Conservation (phyloP, 2,329 filamentous ascomycete species). For the Ophiognomonia clavigignenti-juglandacearum region DNA sequence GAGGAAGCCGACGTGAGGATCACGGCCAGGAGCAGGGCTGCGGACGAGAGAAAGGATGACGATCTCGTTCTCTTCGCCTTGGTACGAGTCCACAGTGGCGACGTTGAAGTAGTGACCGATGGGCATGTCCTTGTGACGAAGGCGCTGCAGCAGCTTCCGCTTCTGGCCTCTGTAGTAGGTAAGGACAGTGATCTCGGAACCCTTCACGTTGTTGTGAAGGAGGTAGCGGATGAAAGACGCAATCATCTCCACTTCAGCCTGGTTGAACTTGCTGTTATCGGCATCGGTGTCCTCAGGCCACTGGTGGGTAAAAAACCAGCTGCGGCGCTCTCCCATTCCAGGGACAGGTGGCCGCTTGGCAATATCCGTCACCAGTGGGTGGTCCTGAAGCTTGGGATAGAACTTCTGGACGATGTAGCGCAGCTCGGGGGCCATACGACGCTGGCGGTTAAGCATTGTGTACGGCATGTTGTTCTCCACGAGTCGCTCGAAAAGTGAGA, state of each 20-base stretch:
- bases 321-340: slow-evolving; percentile 34
- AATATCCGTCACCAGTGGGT: slow-evolving; percentile 32
- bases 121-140: slow-evolving; percentile 31
- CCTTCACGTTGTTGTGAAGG: slow-evolving; percentile 56
- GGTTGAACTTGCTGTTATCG: slow-evolving; percentile 64
- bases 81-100: slow-evolving; percentile 81
- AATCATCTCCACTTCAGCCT: slow-evolving; percentile 71
- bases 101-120: slow-evolving; percentile 47
- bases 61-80: slow-evolving; percentile 86
- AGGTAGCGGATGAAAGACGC: slow-evolving; percentile 69
- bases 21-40: slow-evolving; percentile 46
- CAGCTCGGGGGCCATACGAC: slow-evolving; percentile 48
- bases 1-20: slow-evolving; percentile 65
- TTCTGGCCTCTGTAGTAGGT: slow-evolving; percentile 88
- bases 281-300: slow-evolving; percentile 62
- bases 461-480: slow-evolving; percentile 62
- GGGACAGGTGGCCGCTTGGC: slow-evolving; percentile 34
- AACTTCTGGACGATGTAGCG: slow-evolving; percentile 41
- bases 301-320: slow-evolving; percentile 41
- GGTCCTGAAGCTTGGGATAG: slow-evolving; percentile 41
- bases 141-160: slow-evolving; percentile 51
- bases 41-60: slow-evolving; percentile 77
- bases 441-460: slow-evolving; percentile 62
- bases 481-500: slow-evolving; percentile 77
- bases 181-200: slow-evolving; percentile 67